Base-by-base conservation (phyloP, 148 eudicot genomes). In the Vaccinium corymbosum region DNA sequence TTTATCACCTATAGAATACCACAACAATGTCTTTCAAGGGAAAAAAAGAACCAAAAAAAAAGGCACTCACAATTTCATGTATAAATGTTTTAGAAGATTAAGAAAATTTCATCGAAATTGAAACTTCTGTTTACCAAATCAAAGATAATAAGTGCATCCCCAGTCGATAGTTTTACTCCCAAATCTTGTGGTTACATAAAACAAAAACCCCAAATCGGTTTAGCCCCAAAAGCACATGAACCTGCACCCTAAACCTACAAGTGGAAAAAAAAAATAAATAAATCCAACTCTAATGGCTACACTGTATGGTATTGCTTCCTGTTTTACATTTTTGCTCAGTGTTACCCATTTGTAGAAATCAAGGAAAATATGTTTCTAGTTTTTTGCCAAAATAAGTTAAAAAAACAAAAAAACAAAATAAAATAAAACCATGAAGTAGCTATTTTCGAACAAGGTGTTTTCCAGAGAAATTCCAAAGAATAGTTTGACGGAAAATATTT, bases 191-290 rank as follows among this genome's bases (percentile, higher is more conserved):
- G 50, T 35, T 38, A 32, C 50, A 48, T 71, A 35, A 38, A 15
- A 16, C 38, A 49, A 38, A 72, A 72, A 61, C 17, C 51, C 73
- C 20, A 46, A 62, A 48, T 51, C 15, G 22, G 17, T 49, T 27
- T 8, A 50, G 80, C 57, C 80, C 59, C 80, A 52, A 77, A 51
- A 77, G 73, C 59, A 51, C 57, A 42, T 20, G 46, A 75, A 20
- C 22, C n/a, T 3, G 35, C 42, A 29, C 76, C 76, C 76, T 71
- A 64, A 38, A 35, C 50, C 22, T 38, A 68, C 73, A 16, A 77
- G 80, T 7, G 53, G 14, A 48, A 76, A 76, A n/a, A 55, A 32
- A 32, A 32, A 32, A 32, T 0, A 29, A 29, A 29, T 19, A 42
- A 3, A 20, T 76, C 22, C 49, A 48, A 48, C 1, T n/a, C 49